Evolutionary conservation across 2,329 filamentous ascomycete genomes (phyloP), one percentile per base, ranked within the genome.

Genomic region (Capronia americana): DNA sequence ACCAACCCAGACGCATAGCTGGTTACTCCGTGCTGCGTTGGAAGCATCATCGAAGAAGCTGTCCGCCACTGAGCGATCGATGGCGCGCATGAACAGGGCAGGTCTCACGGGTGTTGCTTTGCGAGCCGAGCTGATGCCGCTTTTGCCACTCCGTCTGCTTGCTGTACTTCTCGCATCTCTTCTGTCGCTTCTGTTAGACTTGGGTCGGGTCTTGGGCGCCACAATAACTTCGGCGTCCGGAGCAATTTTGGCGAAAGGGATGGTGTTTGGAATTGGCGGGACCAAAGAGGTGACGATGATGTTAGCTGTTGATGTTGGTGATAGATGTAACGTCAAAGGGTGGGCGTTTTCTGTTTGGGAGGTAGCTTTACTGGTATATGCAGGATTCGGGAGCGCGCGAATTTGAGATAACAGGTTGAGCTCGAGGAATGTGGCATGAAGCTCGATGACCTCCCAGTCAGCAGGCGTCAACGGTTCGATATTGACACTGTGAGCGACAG

Each of bases 391-490:
- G 24, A 99, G 83, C 20, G 94, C 94, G 73, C 95, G 90, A 73
- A 99, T 93, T 80, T 99, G 95, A 53, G 90, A 91, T 34, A 97
- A 84, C 60, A 99, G 88, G 77, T 99, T 98, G 70, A 97, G 84
- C 76, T 99, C 95, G 58, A 99, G 84, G 75, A 98, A 99, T 17
- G 90, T 95, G 4, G 95, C 95, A 81, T 99, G 95, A 1, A 99
- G 83, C 79, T 99, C 95, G 73, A 99, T 98, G 74, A 98, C 85
- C 85, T 99, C 95, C 95, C 95, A 99, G 77, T 99, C 95, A 65
- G 96, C 92, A 1, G 94, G 88, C 0, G 95, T 98, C 74, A 98
- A 80, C 38, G 95, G 95, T 77, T 99, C 96, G 73, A 99, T 98
- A 76, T 97, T 93, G 78, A 99, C 90, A 1, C 93, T 98, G 78